Evolutionary conservation across 371 early-diverging fungal genomes (phyloP).

Genomic region (Mortierella sp.): DNA sequence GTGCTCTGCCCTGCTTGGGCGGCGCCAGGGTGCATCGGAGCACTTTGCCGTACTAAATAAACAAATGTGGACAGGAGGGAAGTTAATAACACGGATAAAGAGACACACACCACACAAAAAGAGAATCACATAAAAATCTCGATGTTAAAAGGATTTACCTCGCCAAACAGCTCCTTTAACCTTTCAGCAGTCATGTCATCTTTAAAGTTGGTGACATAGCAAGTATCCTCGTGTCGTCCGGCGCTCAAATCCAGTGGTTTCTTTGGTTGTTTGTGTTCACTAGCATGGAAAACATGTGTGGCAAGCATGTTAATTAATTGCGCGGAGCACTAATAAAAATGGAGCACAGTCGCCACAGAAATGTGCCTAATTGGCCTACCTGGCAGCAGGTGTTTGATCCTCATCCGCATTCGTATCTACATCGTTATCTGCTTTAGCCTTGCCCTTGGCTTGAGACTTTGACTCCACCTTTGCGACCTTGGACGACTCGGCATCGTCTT

Average conservation of each 20-base stretch:
- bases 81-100: not conserved
- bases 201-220: slow-evolving; percentile 48
- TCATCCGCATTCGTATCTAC: not conserved
- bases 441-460: not conserved
- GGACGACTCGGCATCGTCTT: slow-evolving; percentile 5
- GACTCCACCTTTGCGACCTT: slow-evolving; percentile 30
- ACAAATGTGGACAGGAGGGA: not conserved
- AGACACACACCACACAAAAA: not conserved
- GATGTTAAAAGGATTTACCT: slow-evolving; percentile 14
- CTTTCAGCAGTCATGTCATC: slow-evolving; percentile 21
- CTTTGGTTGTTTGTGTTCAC: not conserved
- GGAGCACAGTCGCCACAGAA: not conserved
- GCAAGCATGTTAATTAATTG: not conserved
- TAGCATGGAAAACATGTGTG: not conserved
- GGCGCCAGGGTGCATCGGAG: slow-evolving; percentile 31
- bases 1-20: slow-evolving; percentile 6
- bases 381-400: not conserved
- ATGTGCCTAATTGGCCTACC: not conserved
- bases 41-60: slow-evolving; percentile 35
- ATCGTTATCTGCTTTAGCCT: not conserved
- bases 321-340: not conserved
- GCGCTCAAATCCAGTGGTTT: slow-evolving; percentile 29
- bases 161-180: slow-evolving; percentile 31
- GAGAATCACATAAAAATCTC: too few species aligned
- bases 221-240: slow-evolving; percentile 47